Conservation (phyloP, 1,284 basidiomycete genomes). For the Thelephora terrestris region DNA sequence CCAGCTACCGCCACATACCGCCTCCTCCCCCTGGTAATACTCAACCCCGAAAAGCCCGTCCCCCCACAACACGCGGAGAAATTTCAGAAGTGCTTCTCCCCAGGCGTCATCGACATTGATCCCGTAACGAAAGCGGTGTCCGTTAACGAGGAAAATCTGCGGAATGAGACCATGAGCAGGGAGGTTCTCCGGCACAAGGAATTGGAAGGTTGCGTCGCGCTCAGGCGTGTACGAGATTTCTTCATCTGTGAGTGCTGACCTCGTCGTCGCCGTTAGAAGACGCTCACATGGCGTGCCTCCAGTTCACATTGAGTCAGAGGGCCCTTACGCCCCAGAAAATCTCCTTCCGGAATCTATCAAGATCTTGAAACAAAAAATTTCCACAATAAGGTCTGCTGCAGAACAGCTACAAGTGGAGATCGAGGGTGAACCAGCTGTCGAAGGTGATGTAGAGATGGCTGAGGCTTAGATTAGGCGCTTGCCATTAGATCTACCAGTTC, state of each 20-base stretch:
- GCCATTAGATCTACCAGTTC: neutral
- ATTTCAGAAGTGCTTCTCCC: slow-evolving; percentile 83
- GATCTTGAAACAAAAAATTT: slow-evolving; percentile 79
- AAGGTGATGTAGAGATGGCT: slow-evolving; percentile 32
- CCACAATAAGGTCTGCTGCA: slow-evolving; percentile 46
- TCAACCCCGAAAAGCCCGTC: slow-evolving; percentile 58
- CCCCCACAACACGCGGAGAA: slow-evolving; percentile 59
- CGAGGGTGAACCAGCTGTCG: slow-evolving; percentile 11
- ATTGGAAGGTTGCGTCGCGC: slow-evolving; percentile 77
- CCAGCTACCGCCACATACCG: slow-evolving; percentile 92
- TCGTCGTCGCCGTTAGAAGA: neutral
- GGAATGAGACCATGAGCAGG: slow-evolving; percentile 86
- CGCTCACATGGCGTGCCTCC: slow-evolving; percentile 4
- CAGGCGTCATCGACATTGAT: slow-evolving; percentile 78
- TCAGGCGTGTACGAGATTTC: slow-evolving; percentile 85
- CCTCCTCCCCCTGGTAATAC: slow-evolving; percentile 79
- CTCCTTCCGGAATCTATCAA: slow-evolving; percentile 78
- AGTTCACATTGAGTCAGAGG: slow-evolving; percentile 90
- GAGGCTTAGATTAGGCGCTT: slow-evolving; percentile 1
- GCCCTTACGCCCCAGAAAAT: slow-evolving; percentile 78
- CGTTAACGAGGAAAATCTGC: slow-evolving; percentile 54
- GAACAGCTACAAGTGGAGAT: slow-evolving; percentile 37
- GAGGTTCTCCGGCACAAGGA: slow-evolving; percentile 92
- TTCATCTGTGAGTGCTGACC: slow-evolving; percentile 70
- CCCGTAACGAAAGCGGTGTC: slow-evolving; percentile 43